Base-by-base conservation (phyloP, 2,329 filamentous ascomycete genomes). In the Venturia carpophila region DNA sequence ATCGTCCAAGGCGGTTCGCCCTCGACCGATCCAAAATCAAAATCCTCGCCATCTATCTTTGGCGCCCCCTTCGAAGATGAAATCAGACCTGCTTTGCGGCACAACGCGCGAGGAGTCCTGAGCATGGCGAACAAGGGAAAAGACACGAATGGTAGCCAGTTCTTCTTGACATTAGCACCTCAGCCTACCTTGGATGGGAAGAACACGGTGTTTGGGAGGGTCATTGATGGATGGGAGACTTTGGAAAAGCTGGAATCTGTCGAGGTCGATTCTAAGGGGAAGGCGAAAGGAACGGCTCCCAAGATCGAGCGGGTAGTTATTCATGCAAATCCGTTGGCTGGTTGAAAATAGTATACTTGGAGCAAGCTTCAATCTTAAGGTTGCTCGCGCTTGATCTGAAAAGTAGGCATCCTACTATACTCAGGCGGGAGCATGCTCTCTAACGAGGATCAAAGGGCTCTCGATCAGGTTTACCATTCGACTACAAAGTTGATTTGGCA, bases 81-180 rank as follows among this genome's bases (percentile, higher is more conserved):
- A 79, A 90, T 92, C 73, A 83, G 85, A 43, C 88, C 88, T 0
- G 79, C 87, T 0, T 78, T 92, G 60, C 80, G 84, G 67, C 89
- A 92, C 77, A 83, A 86, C 71, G 80, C 83, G 41, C 82, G 88
- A 60, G 89, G 89, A 39, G 82, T 90, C 62, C 79, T 92, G 24
- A 88, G 86, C 70, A 92, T 92, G 89, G 89, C 89, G 19, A 92
- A 92, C 76, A 89, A 88, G 71, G 88, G 89, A 0, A 85, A 87
- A 1, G 82, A 81, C 30, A 89, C 87, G 52, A 92, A 92, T 72
- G 88, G 87, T 19, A 88, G 84, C 61, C 90, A 95, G 74, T 95
- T 94, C 77, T 95, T 92, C 75, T 80, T 94, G 67, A 85, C 87
- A 1, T 88, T 92, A 70, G 88, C 88, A 67, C 86, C 89, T 69